Evolutionary conservation across 2,329 filamentous ascomycete species (phyloP).

Genomic region (Alternaria arbusti): DNA sequence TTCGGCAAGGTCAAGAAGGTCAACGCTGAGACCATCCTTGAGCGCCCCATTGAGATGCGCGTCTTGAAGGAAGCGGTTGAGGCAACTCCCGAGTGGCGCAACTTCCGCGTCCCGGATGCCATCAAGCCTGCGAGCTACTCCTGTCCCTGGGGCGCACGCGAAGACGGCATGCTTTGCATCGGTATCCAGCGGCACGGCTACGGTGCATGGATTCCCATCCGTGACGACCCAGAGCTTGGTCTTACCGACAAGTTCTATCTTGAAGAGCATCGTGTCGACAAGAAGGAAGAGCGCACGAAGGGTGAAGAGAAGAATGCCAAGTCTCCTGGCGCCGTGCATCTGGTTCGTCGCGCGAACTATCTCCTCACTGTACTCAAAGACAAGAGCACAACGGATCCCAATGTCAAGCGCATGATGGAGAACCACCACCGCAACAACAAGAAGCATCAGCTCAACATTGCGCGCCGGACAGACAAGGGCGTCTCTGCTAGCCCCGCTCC

Average conservation of each 20-base stretch:
- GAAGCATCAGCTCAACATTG: slow-evolving; percentile 67
- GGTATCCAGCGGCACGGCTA: slow-evolving; percentile 94
- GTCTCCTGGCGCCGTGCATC: slow-evolving; percentile 94
- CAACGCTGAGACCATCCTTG: slow-evolving; percentile 93
- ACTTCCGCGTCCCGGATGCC: slow-evolving; percentile 87
- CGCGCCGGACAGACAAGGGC: slow-evolving; percentile 63
- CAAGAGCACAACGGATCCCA: slow-evolving; percentile 74
- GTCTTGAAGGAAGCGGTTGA: slow-evolving; percentile 79
- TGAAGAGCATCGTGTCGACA: slow-evolving; percentile 97
- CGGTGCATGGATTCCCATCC: slow-evolving; percentile 92
- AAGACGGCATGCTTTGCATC: slow-evolving; percentile 96
- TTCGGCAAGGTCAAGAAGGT: slow-evolving; percentile 92
- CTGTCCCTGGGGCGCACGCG: slow-evolving; percentile 88
- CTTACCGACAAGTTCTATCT: slow-evolving; percentile 92
- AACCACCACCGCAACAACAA: slow-evolving; percentile 97
- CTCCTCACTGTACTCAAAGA: slow-evolving; percentile 93
- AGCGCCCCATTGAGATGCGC: slow-evolving; percentile 86
- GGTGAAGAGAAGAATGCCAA: slow-evolving; percentile 75
- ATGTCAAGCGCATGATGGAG: slow-evolving; percentile 80
- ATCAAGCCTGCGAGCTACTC: slow-evolving; percentile 91
- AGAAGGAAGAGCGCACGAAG: slow-evolving; percentile 89
- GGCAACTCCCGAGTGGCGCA: slow-evolving; percentile 69
- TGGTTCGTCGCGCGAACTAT: slow-evolving; percentile 94
- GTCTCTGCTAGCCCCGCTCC: slow-evolving; percentile 76
- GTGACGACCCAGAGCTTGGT: slow-evolving; percentile 85